Evolutionary conservation across 768 basidiomycete genomes (phyloP), one percentile per base, ranked within the genome.

Genomic region (Hypholoma sublateritium): DNA sequence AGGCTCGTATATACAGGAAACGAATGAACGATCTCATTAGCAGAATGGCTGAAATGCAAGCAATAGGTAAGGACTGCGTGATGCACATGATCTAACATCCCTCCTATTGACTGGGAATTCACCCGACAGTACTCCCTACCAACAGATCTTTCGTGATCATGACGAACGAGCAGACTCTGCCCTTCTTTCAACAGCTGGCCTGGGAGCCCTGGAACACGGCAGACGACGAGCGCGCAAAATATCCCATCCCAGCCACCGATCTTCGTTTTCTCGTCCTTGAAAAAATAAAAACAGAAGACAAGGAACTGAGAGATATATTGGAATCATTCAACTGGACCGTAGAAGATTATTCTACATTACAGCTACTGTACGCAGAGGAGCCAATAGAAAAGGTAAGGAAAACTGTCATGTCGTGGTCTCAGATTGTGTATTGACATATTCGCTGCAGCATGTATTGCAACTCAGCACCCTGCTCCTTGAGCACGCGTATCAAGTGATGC

Each of bases 1-100:
- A 67, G 41, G 55, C 53, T 21, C 61, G 58, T 11, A 58, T 67
- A 16, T 67, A 67, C 44, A 59, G 58, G 14, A 63, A 54, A 36
- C 59, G 64, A 24, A 59, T 67, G 12, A 52, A 56, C 17, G 46
- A 59, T 14, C 22, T 65, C 14, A 24, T 63, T n/a, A 37, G 55
- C 14, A 42, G 36, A 1, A 51, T 64, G 41, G 57, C 47, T 22
- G 61, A 65, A 42, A 57, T 56, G 36, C 64, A 61, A 51, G 59
- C 55, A 12, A 24, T 43, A 19, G 66, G 63, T 65, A 36, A 17
- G 14, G n/a, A 47, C 36, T 24, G 8, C 25, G 19, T 22, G 12
- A 4, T 13, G 36, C 17, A n/a, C 17, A 44, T n/a, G 28, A 6
- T 36, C 0, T 5, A 7, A 56, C n/a, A 54, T 58, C 19, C 28